Evolutionary conservation across 2,329 filamentous ascomycete species (phyloP).

Genomic region (Colletotrichum eleusines): DNA sequence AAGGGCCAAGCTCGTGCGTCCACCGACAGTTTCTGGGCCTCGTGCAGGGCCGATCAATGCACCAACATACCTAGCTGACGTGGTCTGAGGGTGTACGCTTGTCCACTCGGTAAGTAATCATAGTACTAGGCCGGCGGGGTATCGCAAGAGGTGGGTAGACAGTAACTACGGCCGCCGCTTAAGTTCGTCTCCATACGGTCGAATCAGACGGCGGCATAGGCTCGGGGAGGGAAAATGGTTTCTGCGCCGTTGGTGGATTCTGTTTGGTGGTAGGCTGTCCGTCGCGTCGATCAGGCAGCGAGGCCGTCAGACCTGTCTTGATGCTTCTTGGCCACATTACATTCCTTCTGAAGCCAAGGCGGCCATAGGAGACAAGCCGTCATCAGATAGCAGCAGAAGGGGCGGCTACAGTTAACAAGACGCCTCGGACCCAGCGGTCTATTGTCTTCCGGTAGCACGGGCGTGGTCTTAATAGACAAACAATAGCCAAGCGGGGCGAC

Average conservation of each 20-base stretch:
- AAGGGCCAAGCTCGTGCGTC: not conserved
- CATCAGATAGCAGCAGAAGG: not conserved
- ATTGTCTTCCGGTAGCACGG: slow-evolving; percentile 4
- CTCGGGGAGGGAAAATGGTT: not conserved
- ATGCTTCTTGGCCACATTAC: not conserved
- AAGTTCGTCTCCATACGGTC: slow-evolving; percentile 12
- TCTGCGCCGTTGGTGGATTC: not conserved
- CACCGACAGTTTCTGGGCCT: not conserved
- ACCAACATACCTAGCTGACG: not conserved
- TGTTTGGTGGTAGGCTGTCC: not conserved
- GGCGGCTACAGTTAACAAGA: not conserved
- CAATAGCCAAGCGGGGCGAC: not conserved
- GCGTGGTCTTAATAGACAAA: not conserved
- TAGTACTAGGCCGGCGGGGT: not conserved
- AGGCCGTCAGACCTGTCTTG: not conserved
- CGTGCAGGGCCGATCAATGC: not conserved
- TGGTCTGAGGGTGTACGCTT: not conserved
- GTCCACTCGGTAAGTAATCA: not conserved
- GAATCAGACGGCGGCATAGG: slow-evolving; percentile 7
- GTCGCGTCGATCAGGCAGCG: not conserved
- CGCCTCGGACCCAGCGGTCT: not conserved
- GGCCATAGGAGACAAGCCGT: not conserved
- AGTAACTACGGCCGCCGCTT: slow-evolving; percentile 14
- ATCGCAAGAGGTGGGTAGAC: slow-evolving; percentile 9
- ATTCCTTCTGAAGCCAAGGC: slow-evolving; percentile 1